Evolutionary conservation across 2,329 filamentous ascomycete genomes (phyloP).

Genomic region (Botrytis deweyae): DNA sequence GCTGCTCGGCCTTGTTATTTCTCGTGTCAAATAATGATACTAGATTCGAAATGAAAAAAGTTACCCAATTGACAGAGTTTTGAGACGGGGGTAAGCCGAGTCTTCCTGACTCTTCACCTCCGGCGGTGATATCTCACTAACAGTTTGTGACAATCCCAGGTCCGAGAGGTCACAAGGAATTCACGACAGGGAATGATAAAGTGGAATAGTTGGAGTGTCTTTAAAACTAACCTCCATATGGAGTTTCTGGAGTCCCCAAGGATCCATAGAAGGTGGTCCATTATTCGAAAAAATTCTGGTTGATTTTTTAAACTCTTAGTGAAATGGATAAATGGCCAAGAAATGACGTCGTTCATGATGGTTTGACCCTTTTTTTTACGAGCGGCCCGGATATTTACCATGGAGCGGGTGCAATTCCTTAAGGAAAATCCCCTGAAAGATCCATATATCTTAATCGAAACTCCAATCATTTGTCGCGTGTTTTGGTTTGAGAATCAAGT

Average conservation of each 20-base stretch:
- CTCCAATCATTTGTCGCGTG: neutral
- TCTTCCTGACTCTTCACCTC: neutral
- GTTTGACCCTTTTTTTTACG: neutral
- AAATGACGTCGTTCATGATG: neutral
- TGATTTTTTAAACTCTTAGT: neutral
- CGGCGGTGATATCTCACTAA: neutral
- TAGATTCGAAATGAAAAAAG: neutral
- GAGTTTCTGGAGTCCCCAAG: conserved; percentile 1
- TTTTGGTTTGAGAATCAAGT: neutral
- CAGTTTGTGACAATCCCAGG: neutral
- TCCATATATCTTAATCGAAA: neutral
- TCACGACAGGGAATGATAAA: neutral
- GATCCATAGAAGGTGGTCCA: conserved; percentile 11
- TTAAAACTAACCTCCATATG: neutral
- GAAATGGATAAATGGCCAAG: neutral
- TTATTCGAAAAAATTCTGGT: neutral
- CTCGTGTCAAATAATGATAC: neutral
- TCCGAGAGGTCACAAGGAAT: neutral
- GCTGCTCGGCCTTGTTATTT: neutral
- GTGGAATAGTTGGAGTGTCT: neutral
- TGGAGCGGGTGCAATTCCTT: neutral
- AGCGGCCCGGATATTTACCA: neutral
- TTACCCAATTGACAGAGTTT: neutral
- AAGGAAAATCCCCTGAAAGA: neutral
- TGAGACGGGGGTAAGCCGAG: neutral